These are phyloP conservation scores for Yamadazyma takamatsuzukensis DNA, from an alignment of 805 yeast species.

Conservation along the genomic window DNA sequence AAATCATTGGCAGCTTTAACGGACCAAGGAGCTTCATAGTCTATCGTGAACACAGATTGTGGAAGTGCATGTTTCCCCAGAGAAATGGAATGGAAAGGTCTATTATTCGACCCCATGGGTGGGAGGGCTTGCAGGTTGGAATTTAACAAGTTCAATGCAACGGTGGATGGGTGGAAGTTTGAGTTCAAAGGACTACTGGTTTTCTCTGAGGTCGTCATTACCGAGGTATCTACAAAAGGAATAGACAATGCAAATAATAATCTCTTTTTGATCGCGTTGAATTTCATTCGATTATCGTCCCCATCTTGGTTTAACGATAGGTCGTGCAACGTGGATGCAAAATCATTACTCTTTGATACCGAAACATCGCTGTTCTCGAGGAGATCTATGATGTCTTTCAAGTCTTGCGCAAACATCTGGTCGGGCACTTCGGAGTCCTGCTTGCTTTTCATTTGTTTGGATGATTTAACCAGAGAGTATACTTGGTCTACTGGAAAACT, in stretches of 20 bases:
- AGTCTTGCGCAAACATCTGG: slow-evolving; percentile 26
- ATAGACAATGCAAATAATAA: slow-evolving; percentile 63
- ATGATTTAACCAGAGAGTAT: slow-evolving; percentile 6
- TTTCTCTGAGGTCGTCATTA: slow-evolving; percentile 20
- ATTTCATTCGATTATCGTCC: slow-evolving; percentile 28
- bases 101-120: slow-evolving; percentile 11
- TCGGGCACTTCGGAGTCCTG: slow-evolving; percentile 3
- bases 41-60: slow-evolving; percentile 83
- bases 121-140: slow-evolving; percentile 3
- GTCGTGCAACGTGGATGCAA: slow-evolving; percentile 56
- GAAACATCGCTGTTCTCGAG: slow-evolving; percentile 37
- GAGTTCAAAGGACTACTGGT: slow-evolving; percentile 19
- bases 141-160: slow-evolving; percentile 26
- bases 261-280: slow-evolving; percentile 40
- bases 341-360: slow-evolving; percentile 28
- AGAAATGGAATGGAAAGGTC: slow-evolving; percentile 62
- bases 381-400: slow-evolving; percentile 47
- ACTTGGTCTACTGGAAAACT: slow-evolving; percentile 27
- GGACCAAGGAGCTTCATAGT: slow-evolving; percentile 69
- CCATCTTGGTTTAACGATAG: slow-evolving; percentile 44
- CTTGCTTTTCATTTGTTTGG: neutral
- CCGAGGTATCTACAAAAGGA: slow-evolving; percentile 51
- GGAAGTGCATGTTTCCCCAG: slow-evolving; percentile 70
- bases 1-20: slow-evolving; percentile 84
- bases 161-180: slow-evolving; percentile 26